Evolutionary conservation across 139 green algal genomes (phyloP).

Genomic region (Marvania coccoides): DNA sequence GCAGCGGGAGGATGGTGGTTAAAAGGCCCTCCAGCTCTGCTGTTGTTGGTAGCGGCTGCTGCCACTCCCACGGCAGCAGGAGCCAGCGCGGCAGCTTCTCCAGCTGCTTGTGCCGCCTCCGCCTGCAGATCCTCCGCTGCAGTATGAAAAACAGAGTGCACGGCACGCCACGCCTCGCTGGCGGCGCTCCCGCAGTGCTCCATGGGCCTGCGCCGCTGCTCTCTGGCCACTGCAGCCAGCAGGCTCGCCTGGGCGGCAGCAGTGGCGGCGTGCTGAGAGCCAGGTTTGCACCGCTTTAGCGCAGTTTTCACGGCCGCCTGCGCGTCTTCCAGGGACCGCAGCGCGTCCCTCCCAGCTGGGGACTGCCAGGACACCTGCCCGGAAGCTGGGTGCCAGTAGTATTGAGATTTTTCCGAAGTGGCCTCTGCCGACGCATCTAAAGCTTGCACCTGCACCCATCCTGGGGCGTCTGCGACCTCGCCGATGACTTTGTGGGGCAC

Average conservation of each 20-base stretch:
- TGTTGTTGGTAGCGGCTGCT: no score
- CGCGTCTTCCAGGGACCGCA: no score
- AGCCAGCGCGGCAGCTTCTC: background rate
- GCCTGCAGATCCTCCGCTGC: no score
- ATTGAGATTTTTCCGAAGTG: background rate
- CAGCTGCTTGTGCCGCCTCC: background rate
- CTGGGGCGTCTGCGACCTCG: no score
- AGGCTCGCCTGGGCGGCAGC: background rate
- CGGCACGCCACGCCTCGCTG: background rate
- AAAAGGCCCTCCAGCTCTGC: no score
- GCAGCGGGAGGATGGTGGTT: no score
- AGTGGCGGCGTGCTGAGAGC: no score
- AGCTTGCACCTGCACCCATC: no score
- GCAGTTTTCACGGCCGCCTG: no score
- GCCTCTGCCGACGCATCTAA: background rate
- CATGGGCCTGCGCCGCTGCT: background rate
- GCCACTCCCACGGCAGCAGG: background rate
- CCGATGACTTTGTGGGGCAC: no score
- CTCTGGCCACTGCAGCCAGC: background rate
- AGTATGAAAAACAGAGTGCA: background rate
- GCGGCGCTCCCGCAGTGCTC: background rate
- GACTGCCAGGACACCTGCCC: slow-evolving; percentile 12
- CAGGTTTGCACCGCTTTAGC: no score
- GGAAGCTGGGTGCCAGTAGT: slow-evolving; percentile 6
- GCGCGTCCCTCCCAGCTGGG: background rate